phyloP scores from a whole-genome alignment of 1,139 yeast species.

The Arxiozyma telluris region DNA sequence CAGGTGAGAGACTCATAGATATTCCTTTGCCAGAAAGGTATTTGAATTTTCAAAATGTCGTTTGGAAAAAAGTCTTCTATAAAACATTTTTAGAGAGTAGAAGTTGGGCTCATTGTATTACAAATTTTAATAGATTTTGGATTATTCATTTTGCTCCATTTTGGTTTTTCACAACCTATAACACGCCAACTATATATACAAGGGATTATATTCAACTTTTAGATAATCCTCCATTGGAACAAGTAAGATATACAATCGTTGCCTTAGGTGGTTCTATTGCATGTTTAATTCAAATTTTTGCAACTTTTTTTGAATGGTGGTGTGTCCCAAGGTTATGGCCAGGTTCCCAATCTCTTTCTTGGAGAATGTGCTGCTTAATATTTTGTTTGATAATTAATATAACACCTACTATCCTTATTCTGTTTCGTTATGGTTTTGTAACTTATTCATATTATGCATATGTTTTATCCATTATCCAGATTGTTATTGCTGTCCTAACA shows the following conservation, averaged over 20 bases:
- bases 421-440: constrained; percentile 45
- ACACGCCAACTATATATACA: constrained; percentile 71
- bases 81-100: constrained; percentile 70
- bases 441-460: constrained; percentile 43
- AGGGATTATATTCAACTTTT: constrained; percentile 45
- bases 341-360: constrained; percentile 45
- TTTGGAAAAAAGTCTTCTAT: constrained; percentile 56
- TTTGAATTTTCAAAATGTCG: constrained; percentile 38
- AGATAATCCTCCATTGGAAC: constrained; percentile 58
- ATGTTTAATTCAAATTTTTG: constrained; percentile 53
- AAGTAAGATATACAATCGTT: constrained; percentile 51
- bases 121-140: constrained; percentile 79
- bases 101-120: constrained; percentile 67
- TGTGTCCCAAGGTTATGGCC: constrained; percentile 69
- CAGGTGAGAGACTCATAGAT: constrained; percentile 40
- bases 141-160: constrained; percentile 65
- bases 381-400: constrained; percentile 41
- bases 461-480: constrained; percentile 47
- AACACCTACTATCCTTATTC: constrained; percentile 55
- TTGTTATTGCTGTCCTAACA: constrained; percentile 51
- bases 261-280: constrained; percentile 69
- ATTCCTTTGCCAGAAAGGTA: constrained; percentile 41
- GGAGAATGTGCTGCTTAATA: constrained; percentile 38
- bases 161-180: constrained; percentile 76
- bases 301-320: constrained; percentile 51